Percentiles rank a stretch among this genome's conserved stretches.
Conservation (phyloP, 768 basidiomycete genomes). For the Asterophora parasitica region DNA sequence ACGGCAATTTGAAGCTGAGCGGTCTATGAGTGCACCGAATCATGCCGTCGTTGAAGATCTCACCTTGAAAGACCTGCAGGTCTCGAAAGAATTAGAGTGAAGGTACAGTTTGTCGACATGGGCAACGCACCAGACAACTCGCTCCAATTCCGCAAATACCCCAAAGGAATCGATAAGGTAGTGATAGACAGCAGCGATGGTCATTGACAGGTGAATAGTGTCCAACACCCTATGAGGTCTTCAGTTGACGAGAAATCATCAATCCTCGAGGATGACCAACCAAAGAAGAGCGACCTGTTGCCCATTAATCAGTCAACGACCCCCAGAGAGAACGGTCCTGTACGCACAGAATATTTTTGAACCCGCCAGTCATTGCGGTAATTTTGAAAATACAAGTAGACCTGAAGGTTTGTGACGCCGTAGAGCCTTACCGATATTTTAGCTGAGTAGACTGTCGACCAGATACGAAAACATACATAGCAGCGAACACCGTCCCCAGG, state of each 20-base stretch:
- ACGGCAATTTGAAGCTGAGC: conserved; percentile 20
- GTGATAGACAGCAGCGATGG: conserved; percentile 23
- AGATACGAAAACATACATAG: conserved; percentile 20
- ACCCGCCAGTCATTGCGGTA: conserved; percentile 20
- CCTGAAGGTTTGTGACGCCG: conserved; percentile 21
- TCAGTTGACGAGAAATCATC: neutral
- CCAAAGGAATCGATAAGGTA: conserved; percentile 24
- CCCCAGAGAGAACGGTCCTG: neutral
- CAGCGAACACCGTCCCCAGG: conserved; percentile 22
- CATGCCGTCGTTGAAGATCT: neutral
- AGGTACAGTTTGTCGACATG: neutral
- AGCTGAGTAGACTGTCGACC: neutral
- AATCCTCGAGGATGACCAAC: conserved; percentile 1
- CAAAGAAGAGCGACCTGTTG: conserved; percentile 19
- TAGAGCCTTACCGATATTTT: conserved; percentile 10
- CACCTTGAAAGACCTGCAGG: conserved; percentile 22
- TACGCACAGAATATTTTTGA: conserved; percentile 19
- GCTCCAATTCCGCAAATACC: conserved; percentile 8
- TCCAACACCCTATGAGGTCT: conserved; percentile 17
- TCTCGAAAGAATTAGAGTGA: neutral
- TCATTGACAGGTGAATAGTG: conserved; percentile 22
- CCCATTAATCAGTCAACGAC: neutral
- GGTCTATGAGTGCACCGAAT: neutral
- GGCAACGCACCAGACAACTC: conserved; percentile 12
- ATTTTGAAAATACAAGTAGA: conserved; percentile 20